Percentiles rank a stretch among this genome's conserved stretches.
phyloP scores from a whole-genome alignment of 2,329 filamentous ascomycete genomes.

The Penicillium paneum region DNA sequence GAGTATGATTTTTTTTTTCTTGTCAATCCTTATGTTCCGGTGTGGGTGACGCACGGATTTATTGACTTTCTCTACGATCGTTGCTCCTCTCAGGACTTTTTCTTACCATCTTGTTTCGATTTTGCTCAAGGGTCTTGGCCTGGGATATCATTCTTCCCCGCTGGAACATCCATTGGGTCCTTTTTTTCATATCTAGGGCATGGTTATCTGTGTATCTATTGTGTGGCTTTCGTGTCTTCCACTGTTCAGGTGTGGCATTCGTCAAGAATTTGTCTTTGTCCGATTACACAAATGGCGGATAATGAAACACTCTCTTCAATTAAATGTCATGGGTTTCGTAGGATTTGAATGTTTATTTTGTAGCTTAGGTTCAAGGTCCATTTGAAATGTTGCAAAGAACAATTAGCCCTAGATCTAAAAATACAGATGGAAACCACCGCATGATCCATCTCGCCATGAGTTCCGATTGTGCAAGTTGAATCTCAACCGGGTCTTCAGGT shows the following conservation, averaged over 20 bases:
- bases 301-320: background rate
- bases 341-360: background rate
- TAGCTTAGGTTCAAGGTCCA: background rate
- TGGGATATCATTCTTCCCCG: constrained; percentile 7
- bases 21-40: constrained; percentile 35
- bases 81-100: constrained; percentile 17
- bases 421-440: background rate
- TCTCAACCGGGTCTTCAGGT: constrained; percentile 5
- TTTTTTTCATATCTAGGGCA: constrained; percentile 1
- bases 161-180: background rate
- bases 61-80: constrained; percentile 27
- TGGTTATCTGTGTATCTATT: constrained; percentile 7
- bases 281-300: constrained; percentile 7
- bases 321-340: background rate
- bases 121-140: background rate
- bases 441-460: constrained; percentile 1
- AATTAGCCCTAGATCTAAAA: background rate
- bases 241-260: background rate
- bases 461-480: constrained; percentile 6
- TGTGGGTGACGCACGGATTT: constrained; percentile 26
- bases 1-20: constrained; percentile 34
- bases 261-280: background rate
- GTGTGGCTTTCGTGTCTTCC: constrained; percentile 4
- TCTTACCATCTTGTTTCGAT: constrained; percentile 13
- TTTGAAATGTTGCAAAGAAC: background rate